Conservation (phyloP, 257 asterid species). For the Osmanthus fragrans region DNA sequence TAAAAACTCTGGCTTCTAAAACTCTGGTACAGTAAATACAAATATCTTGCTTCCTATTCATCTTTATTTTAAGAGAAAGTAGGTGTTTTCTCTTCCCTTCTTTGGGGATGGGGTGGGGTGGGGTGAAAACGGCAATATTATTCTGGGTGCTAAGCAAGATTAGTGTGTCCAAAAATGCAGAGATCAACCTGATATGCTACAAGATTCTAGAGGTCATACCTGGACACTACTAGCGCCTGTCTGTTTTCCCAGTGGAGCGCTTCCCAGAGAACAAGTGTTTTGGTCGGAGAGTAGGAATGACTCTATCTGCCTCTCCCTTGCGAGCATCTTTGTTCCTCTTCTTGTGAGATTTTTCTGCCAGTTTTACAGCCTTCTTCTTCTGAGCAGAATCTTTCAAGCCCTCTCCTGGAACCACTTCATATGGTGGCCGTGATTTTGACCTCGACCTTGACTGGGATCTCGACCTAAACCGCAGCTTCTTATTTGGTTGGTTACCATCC, state of each 20-base stretch:
- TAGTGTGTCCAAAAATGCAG: neutral
- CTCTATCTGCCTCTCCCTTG: constrained; percentile 87
- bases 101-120: neutral
- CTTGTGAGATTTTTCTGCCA: constrained; percentile 51
- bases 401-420: constrained; percentile 81
- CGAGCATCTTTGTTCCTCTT: constrained; percentile 85
- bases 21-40: neutral
- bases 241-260: constrained; percentile 77
- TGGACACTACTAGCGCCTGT: constrained; percentile 60
- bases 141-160: neutral
- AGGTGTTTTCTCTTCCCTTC: neutral
- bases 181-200: neutral
- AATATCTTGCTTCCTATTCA: neutral
- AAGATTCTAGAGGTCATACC: constrained; percentile 39
- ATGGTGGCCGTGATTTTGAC: constrained; percentile 63
- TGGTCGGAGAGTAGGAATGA: constrained; percentile 74
- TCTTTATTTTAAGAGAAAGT: neutral
- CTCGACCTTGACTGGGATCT: constrained; percentile 49
- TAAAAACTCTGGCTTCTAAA: neutral
- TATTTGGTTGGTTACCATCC: constrained; percentile 59
- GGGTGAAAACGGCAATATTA: neutral
- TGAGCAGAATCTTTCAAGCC: constrained; percentile 80
- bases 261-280: constrained; percentile 89
- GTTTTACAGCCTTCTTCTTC: constrained; percentile 64
- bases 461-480: constrained; percentile 58